phyloP scores from a whole-genome alignment of 1,284 basidiomycete genomes.

The Leccinum pachyderme region DNA sequence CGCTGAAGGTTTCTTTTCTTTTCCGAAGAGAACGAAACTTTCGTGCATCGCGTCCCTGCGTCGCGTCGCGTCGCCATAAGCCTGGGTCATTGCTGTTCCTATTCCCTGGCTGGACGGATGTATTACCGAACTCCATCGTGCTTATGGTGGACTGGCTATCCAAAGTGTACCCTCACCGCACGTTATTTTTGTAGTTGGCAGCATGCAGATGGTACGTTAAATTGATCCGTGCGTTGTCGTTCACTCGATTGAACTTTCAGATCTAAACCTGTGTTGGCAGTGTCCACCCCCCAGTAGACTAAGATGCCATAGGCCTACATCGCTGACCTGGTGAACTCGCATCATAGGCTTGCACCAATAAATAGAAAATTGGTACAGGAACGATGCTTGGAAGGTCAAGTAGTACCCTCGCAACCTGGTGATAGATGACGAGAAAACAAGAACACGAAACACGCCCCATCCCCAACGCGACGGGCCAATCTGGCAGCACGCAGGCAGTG shows the following conservation, averaged over 20 bases:
- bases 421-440: not conserved
- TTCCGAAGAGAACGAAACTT: too few species aligned
- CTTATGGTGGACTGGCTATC: not conserved
- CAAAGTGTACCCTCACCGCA: not conserved
- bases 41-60: too few species aligned
- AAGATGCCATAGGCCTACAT: not conserved
- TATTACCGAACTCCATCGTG: slow-evolving; percentile 12
- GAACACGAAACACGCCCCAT: not conserved
- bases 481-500: too few species aligned
- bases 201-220: not conserved
- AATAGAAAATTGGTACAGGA: not conserved
- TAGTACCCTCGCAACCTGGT: not conserved
- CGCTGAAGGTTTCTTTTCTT: too few species aligned
- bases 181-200: not conserved
- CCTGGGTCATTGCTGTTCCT: not conserved
- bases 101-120: not conserved
- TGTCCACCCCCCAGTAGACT: not conserved
- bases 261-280: not conserved
- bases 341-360: not conserved
- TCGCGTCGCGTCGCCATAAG: too few species aligned
- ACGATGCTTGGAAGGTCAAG: not conserved
- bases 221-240: not conserved
- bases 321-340: not conserved
- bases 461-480: not conserved
- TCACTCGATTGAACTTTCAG: not conserved